A percentile compares a stretch with the other conserved stretches of the same genome.
phyloP scores from a whole-genome alignment of 257 asterid genomes.

The Hygrophila difformis region DNA sequence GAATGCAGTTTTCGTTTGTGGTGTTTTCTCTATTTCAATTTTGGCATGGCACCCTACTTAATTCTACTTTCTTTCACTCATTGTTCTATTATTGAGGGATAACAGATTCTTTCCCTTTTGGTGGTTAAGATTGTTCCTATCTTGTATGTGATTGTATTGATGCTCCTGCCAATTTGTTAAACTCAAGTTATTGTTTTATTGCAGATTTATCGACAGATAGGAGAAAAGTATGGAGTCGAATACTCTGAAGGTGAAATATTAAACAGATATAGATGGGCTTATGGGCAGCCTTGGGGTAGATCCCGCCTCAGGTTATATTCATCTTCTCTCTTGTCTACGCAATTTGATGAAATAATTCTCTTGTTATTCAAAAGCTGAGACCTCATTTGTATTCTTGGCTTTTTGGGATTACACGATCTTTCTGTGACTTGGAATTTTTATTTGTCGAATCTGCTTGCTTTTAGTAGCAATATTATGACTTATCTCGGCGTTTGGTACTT shows the following conservation, averaged over 20 bases:
- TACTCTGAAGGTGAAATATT: constrained; percentile 83
- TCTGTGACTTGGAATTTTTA: not conserved
- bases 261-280: constrained; percentile 80
- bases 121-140: not conserved
- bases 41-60: not conserved
- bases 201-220: constrained; percentile 83
- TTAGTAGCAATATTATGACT: not conserved
- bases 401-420: no score
- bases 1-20: not conserved
- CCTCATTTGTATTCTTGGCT: not conserved
- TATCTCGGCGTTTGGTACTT: constrained; percentile 7
- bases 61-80: not conserved
- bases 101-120: not conserved
- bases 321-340: not conserved
- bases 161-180: not conserved
- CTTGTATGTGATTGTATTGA: not conserved
- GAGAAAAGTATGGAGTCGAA: constrained; percentile 89
- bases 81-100: not conserved
- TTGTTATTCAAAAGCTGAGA: not conserved
- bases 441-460: not conserved
- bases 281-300: constrained; percentile 94
- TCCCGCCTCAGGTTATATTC: constrained; percentile 81
- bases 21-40: not conserved
- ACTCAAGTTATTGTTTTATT: constrained; percentile 1
- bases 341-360: not conserved